Evolutionary conservation across 1,139 yeast genomes (phyloP).

Genomic region (Kodamaea alishanica): DNA sequence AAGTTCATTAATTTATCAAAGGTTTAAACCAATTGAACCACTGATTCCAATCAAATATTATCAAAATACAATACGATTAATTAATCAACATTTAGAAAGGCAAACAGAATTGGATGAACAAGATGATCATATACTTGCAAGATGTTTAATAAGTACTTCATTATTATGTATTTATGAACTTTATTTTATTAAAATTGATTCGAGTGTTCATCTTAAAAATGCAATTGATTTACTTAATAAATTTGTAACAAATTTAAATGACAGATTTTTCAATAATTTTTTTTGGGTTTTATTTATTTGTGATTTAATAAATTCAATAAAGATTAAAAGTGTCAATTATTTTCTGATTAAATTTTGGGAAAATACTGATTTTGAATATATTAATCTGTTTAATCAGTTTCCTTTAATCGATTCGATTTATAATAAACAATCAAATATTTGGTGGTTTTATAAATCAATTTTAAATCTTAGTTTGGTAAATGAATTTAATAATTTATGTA

Average conservation of each 20-base stretch:
- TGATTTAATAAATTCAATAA: slow-evolving; percentile 34
- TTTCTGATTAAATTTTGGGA: slow-evolving; percentile 6
- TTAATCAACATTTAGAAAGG: slow-evolving; percentile 26
- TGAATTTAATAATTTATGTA: slow-evolving; percentile 27
- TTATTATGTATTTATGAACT: slow-evolving; percentile 39
- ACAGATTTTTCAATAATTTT: slow-evolving; percentile 13
- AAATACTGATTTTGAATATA: slow-evolving; percentile 27
- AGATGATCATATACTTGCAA: slow-evolving; percentile 27
- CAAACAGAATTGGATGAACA: slow-evolving; percentile 20
- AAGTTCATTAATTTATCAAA: slow-evolving; percentile 32
- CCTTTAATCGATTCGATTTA: slow-evolving; percentile 1
- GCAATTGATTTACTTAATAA: slow-evolving; percentile 4
- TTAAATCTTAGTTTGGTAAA: slow-evolving; percentile 27
- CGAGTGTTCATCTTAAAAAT: slow-evolving; percentile 5
- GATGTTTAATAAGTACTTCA: slow-evolving; percentile 37
- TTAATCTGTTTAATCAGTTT: slow-evolving; percentile 13
- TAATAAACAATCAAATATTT: slow-evolving; percentile 15
- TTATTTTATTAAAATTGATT: slow-evolving; percentile 24
- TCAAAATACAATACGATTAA: slow-evolving; percentile 33
- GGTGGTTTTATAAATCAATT: slow-evolving; percentile 40
- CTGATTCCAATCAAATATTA: slow-evolving; percentile 35
- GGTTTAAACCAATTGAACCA: slow-evolving; percentile 30
- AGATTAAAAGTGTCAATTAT: slow-evolving; percentile 25
- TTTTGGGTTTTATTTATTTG: slow-evolving; percentile 37
- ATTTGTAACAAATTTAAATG: not conserved